Evolutionary conservation across 2,329 filamentous ascomycete species (phyloP), one percentile per base, ranked within the genome.

Genomic region (Fusarium gaditjirri): DNA sequence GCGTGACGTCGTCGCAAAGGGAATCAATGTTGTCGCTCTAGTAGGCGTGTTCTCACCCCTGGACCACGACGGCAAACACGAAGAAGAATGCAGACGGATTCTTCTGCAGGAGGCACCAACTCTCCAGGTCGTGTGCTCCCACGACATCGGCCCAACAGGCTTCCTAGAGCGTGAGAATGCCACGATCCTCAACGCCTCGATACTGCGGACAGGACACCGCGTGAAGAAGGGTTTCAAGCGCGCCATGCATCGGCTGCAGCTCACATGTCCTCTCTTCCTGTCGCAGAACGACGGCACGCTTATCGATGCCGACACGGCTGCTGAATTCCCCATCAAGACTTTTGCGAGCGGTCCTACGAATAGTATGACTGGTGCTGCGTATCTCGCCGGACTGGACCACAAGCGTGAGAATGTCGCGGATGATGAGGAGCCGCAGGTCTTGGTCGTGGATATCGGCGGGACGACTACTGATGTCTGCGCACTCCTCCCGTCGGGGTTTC

Each of bases 401-500:
- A 71, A 70, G 44, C 61, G 33, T 13, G 33, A 52, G 31, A 38
- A 49, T 17, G 53, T 68, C 4, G 31, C 31, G 0, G 56, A 35
- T 14, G 71, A 77, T 23, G 57, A 36, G 19, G 71, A 78, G 27
- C 79, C 80, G 3, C 81, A 83, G 41, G 53, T 83, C 2, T 72
- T 90, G 46, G 87, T 89, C 0, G 83, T 90, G 5, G 89, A 91
- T 71, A 85, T 91, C 33, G 89, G 89, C 12, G 89, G 89, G 21
- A 91, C 89, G 0, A 91, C 88, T 0, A 88, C 88, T 5, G 89
- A 91, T 76, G 86, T 90, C 13, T 88, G 88, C 31, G 83, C 88
- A 1, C 77, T 91, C 5, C 80, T 90, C 3, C 85, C 87, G 0
- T 89, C 85, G 5, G 89, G 89, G 0, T 90, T 90, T 50, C 89